phyloP scores from a whole-genome alignment of 2,329 filamentous ascomycete species.

The Mycosphaerella sp. region DNA sequence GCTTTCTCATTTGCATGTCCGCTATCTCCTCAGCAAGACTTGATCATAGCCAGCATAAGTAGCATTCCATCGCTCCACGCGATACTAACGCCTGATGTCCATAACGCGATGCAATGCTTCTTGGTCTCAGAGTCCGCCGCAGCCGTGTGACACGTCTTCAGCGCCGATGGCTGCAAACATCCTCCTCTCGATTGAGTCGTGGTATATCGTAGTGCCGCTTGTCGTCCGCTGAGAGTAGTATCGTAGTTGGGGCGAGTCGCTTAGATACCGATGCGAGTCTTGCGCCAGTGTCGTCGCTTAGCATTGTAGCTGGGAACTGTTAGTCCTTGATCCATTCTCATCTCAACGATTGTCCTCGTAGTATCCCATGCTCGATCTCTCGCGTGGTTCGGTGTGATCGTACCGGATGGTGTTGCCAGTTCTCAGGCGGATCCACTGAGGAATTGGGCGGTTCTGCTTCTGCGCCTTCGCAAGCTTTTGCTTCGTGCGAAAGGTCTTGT shows the following conservation, averaged over 20 bases:
- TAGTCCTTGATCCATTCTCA: constrained; percentile 1
- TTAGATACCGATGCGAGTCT: constrained; percentile 99
- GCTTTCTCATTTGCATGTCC: constrained; percentile 24
- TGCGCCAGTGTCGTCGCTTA: constrained; percentile 99
- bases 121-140: constrained; percentile 12
- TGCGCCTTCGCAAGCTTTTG: constrained; percentile 99
- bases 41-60: constrained; percentile 11
- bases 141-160: constrained; percentile 1
- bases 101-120: constrained; percentile 13
- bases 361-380: constrained; percentile 1
- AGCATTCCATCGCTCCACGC: constrained; percentile 17
- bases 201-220: constrained; percentile 9
- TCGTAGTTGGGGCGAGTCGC: constrained; percentile 45
- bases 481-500: constrained; percentile 99
- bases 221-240: constrained; percentile 16
- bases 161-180: constrained; percentile 3
- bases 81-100: constrained; percentile 18
- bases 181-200: constrained; percentile 12
- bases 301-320: constrained; percentile 80
- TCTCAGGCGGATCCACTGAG: constrained; percentile 98
- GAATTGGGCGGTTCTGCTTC: constrained; percentile 99
- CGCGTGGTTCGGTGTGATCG: constrained; percentile 38
- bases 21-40: constrained; percentile 20
- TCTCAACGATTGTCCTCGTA: neutral
- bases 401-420: constrained; percentile 99